Percentiles rank a stretch among this genome's conserved stretches.
Conservation (phyloP, 2,329 filamentous ascomycete species). For the Orbilia ellipsospora region DNA sequence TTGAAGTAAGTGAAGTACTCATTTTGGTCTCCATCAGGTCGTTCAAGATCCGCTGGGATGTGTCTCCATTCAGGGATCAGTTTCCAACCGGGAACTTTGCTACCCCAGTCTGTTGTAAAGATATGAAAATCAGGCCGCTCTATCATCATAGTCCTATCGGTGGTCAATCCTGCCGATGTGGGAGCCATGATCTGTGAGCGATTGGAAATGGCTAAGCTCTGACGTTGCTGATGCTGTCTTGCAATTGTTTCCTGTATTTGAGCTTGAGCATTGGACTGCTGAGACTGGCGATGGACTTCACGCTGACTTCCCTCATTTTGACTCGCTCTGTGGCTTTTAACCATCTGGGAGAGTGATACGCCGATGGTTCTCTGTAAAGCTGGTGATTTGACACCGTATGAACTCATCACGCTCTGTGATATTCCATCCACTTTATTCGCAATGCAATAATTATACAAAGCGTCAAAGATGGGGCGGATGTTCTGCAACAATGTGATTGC, state of each 20-base stretch:
- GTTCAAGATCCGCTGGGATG: constrained; percentile 39
- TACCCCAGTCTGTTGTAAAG: constrained; percentile 52
- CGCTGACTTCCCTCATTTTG: background rate
- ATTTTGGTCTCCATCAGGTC: constrained; percentile 29
- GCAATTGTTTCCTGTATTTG: constrained; percentile 2
- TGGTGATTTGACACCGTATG: constrained; percentile 31
- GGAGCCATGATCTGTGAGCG: background rate
- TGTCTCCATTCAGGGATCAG: constrained; percentile 44
- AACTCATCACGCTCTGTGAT: constrained; percentile 20
- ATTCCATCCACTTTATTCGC: constrained; percentile 23
- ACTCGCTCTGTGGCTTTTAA: constrained; percentile 20
- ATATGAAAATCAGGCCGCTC: constrained; percentile 35
- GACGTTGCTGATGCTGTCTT: constrained; percentile 12
- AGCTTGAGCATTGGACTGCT: background rate
- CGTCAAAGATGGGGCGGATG: constrained; percentile 40
- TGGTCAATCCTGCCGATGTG: background rate
- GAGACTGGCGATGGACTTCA: background rate
- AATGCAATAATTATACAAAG: constrained; percentile 30
- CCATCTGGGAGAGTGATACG: constrained; percentile 45
- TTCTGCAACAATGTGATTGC: constrained; percentile 30
- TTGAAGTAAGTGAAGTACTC: constrained; percentile 46
- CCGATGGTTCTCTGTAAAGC: constrained; percentile 35
- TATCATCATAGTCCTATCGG: background rate
- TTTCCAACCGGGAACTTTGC: constrained; percentile 49
- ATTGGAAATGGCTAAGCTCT: constrained; percentile 1